phyloP scores from a whole-genome alignment of 371 early-diverging fungal genomes.

The Smittium culicis region DNA sequence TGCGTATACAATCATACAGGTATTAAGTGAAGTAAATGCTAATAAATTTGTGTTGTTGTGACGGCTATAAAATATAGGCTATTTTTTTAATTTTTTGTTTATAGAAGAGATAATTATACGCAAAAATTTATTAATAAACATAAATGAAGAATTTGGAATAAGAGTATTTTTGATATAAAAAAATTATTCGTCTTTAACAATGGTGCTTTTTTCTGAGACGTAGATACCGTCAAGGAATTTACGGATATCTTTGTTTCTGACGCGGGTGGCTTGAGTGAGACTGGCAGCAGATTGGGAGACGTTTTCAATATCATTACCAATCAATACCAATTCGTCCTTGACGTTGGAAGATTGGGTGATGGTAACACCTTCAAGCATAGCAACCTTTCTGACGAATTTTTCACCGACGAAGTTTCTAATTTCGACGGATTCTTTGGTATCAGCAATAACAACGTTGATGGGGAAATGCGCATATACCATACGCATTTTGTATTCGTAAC shows the following conservation, averaged over 20 bases:
- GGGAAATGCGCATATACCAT: conserved; percentile 99
- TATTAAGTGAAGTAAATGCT: too few relatives aligned
- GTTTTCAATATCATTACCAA: conserved; percentile 92
- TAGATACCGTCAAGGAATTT: conserved; percentile 99
- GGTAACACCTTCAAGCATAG: conserved; percentile 84
- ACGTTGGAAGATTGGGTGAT: conserved; percentile 66
- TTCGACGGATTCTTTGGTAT: conserved; percentile 67
- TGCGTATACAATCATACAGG: too few relatives aligned
- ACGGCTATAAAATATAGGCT: too few relatives aligned
- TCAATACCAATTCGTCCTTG: conserved; percentile 95
- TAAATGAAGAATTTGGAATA: not conserved
- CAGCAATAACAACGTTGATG: conserved; percentile 91
- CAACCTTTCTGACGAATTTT: conserved; percentile 81
- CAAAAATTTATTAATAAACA: not conserved
- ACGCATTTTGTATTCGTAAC: conserved; percentile 99
- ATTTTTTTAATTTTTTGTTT: too few relatives aligned
- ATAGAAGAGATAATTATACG: too few relatives aligned
- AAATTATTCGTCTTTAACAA: conserved; percentile 28
- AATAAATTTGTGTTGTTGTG: too few relatives aligned
- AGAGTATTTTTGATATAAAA: not conserved
- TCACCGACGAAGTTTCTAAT: conserved; percentile 99
- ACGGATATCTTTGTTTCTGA: conserved; percentile 95
- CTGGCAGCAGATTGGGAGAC: conserved; percentile 94
- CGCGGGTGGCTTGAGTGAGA: conserved; percentile 75
- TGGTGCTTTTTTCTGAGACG: conserved; percentile 65